phyloP scores from a whole-genome alignment of 1,139 yeast species.

The Saccharomyces hybrid region DNA sequence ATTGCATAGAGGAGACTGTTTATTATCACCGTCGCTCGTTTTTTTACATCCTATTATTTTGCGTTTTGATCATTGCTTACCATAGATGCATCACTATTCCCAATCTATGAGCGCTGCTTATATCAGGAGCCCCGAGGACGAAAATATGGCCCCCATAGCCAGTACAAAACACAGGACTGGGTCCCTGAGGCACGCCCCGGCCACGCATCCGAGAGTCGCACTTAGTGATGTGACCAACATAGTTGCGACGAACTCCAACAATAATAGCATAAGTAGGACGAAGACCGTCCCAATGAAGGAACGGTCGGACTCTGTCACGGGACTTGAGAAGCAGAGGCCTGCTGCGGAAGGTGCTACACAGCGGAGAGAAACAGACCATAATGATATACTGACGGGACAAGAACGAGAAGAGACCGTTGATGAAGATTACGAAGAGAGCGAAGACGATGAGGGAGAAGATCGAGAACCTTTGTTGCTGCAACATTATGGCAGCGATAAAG shows the following conservation, averaged over 20 bases:
- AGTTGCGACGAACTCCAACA: background rate
- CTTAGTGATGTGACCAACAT: background rate
- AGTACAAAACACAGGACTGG: background rate
- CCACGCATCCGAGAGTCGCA: background rate
- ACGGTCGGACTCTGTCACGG: background rate
- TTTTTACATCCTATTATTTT: background rate
- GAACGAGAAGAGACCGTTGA: conserved; percentile 6
- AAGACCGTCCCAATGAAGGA: background rate
- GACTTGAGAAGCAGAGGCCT: background rate
- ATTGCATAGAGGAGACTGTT: background rate
- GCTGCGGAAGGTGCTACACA: background rate
- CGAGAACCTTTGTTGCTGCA: conserved; percentile 27
- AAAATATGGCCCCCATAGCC: conserved; percentile 6
- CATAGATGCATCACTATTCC: conserved; percentile 4
- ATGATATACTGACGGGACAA: background rate
- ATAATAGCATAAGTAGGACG: background rate
- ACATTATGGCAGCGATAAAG: conserved; percentile 15
- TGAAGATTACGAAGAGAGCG: conserved; percentile 28
- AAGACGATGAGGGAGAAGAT: conserved; percentile 31
- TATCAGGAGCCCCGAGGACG: conserved; percentile 4
- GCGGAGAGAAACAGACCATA: background rate
- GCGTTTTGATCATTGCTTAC: background rate
- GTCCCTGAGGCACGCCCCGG: background rate
- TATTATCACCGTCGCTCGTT: background rate
- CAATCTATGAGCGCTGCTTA: background rate